Percentiles rank a stretch among this genome's conserved stretches.
phyloP scores from a whole-genome alignment of 192 early-diverging fungal species.

The Coemansia sp. region DNA sequence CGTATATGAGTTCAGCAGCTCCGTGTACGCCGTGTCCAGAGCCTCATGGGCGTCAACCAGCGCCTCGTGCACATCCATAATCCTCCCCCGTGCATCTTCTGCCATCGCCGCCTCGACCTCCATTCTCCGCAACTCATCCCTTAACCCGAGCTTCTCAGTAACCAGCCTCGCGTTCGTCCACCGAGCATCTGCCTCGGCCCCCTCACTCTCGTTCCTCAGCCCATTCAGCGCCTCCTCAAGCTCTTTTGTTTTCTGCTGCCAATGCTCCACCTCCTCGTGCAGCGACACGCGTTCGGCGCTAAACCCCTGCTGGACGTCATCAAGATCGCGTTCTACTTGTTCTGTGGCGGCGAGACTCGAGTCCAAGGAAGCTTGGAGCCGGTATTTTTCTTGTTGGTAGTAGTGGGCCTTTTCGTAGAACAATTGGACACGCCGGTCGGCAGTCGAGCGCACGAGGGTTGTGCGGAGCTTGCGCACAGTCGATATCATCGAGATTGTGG shows the following conservation, averaged over 20 bases:
- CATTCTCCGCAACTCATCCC: slow-evolving; percentile 46
- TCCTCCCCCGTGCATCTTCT: slow-evolving; percentile 35
- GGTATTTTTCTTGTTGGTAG: slow-evolving; percentile 55
- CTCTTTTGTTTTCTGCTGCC: slow-evolving; percentile 39
- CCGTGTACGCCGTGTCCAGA: slow-evolving; percentile 34
- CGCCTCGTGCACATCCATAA: slow-evolving; percentile 42
- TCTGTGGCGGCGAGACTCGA: slow-evolving; percentile 39
- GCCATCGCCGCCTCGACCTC: slow-evolving; percentile 48
- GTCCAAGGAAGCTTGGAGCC: slow-evolving; percentile 44
- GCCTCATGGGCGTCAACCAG: slow-evolving; percentile 33
- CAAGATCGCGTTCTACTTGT: slow-evolving; percentile 46
- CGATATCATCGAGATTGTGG: slow-evolving; percentile 27
- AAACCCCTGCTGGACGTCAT: slow-evolving; percentile 52
- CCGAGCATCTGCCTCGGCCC: slow-evolving; percentile 41
- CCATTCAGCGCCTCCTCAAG: slow-evolving; percentile 34
- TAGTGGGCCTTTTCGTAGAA: slow-evolving; percentile 56
- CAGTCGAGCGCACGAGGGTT: not conserved
- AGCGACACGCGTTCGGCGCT: slow-evolving; percentile 49
- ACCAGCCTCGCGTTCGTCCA: slow-evolving; percentile 48
- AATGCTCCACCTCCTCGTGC: slow-evolving; percentile 42
- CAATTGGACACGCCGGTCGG: slow-evolving; percentile 50
- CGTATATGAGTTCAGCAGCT: slow-evolving; percentile 45
- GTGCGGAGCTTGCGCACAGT: slow-evolving; percentile 33
- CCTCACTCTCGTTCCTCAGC: slow-evolving; percentile 24
- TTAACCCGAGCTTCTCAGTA: slow-evolving; percentile 47